These are phyloP conservation scores for Eragrostis nindensis DNA, from an alignment of 176 grass and related monocot genomes.

Conservation along the genomic window DNA sequence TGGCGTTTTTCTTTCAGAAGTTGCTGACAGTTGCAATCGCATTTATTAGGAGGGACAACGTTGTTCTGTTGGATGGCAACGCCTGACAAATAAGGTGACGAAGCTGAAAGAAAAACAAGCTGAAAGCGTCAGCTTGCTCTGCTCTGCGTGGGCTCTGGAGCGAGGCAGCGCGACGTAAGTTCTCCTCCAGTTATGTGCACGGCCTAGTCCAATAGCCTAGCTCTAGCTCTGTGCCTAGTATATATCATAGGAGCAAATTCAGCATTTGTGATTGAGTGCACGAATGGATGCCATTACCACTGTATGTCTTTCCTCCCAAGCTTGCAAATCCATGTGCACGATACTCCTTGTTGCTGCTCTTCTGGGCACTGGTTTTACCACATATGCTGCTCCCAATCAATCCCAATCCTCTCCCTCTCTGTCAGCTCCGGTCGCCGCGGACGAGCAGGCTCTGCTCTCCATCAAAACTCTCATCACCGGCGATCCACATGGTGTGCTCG, in stretches of 20 bases:
- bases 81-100: background rate
- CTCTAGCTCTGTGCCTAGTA: background rate
- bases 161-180: background rate
- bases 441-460: slow-evolving; percentile 9
- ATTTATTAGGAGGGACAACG: background rate
- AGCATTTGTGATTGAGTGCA: background rate
- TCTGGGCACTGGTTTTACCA: background rate
- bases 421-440: background rate
- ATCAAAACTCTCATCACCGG: background rate
- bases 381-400: slow-evolving; percentile 15
- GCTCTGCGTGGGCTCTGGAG: background rate
- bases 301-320: background rate
- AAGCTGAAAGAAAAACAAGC: background rate
- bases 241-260: background rate
- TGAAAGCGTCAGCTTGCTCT: background rate
- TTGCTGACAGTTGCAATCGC: background rate
- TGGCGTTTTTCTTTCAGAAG: background rate
- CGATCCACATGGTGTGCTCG: slow-evolving; percentile 1
- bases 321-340: background rate
- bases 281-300: background rate
- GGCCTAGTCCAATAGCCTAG: background rate
- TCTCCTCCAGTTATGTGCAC: background rate
- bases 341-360: slow-evolving; percentile 5
- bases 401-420: background rate
- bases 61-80: background rate